Evolutionary conservation across 495 filamentous ascomycete species (phyloP).

Genomic region (Xylaria scruposa): DNA sequence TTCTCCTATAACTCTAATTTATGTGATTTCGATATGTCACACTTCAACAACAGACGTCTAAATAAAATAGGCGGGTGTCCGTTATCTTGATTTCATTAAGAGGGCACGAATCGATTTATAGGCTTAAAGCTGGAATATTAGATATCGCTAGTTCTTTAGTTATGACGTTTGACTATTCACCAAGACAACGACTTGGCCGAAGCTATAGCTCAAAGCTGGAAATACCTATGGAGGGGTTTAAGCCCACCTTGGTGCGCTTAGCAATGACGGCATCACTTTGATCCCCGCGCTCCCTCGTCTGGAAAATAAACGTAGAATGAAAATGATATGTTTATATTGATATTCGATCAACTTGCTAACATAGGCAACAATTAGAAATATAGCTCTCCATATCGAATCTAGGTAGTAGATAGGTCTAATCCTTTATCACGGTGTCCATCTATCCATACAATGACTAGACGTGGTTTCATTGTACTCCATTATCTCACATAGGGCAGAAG

Average conservation of each 20-base stretch:
- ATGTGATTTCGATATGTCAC: too few relatives aligned
- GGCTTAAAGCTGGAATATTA: not conserved
- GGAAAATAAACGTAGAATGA: not conserved
- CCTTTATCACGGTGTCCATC: too few relatives aligned
- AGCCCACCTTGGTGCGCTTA: not conserved
- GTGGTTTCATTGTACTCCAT: not conserved
- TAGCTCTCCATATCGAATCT: too few relatives aligned
- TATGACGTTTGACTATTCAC: not conserved
- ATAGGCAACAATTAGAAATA: too few relatives aligned
- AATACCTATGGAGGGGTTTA: constrained; percentile 14
- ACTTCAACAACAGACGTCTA: too few relatives aligned
- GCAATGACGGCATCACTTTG: constrained; percentile 17
- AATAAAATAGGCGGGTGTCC: not conserved
- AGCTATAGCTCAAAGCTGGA: constrained; percentile 2
- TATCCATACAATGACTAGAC: not conserved
- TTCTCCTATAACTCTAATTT: not conserved
- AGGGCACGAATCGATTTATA: not conserved
- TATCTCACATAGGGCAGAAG: too few relatives aligned
- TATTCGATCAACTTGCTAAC: too few relatives aligned
- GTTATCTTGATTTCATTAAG: not conserved
- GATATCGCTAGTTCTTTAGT: not conserved
- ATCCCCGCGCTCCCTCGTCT: not conserved
- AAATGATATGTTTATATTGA: too few relatives aligned
- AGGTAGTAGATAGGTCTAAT: too few relatives aligned
- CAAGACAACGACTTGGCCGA: not conserved